Evolutionary conservation across 371 early-diverging fungal species (phyloP), one percentile per base, ranked within the genome.

Genomic region (Apophysomyces ossiformis): DNA sequence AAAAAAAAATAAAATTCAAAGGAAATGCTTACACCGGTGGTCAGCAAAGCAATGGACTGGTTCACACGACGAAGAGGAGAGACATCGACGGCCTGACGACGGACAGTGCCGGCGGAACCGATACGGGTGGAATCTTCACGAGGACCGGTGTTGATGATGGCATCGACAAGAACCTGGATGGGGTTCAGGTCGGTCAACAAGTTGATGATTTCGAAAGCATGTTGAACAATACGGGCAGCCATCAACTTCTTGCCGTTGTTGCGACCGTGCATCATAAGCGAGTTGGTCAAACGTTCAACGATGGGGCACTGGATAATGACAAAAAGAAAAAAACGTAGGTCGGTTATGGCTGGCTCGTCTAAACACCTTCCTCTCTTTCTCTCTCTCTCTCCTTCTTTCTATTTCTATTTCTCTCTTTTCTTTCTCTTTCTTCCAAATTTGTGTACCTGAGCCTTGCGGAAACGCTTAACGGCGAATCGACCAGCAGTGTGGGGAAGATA

Each of bases 221-320:
- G 97, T 90, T 98, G 96, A 80, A 99, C 94, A 77, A 98, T 97
- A 78, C 98, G 96, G 72, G 94, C 93, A 77, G 99, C 98, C 94
- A 99, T 93, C 72, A 97, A 88, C 91, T 99, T 99, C 94, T 99
- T 99, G 76, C 99, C 99, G 92, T 97, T 99, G 95, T 99, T 99
- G 83, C 99, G 98, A 74, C 99, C 99, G 91, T 98, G 96, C 96
- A 99, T 99, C 99, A 99, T 99, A 70, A 99, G 89, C 68, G 97
- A 95, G 93, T 98, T 98, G 87, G 97, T 96, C 76, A 99, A 91
- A 86, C 99, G 95, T 91, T 99, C 99, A 68, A 98, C 97, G 70
- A 99, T 93, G 69, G 99, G 99, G 90, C 99, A 99, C 93, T 95
- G 76, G 8, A 44, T 44, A 0, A 44, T 16, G 35, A 70, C 7